Evolutionary conservation across 2,329 filamentous ascomycete genomes (phyloP).

Genomic region (Cytospora schulzeri): DNA sequence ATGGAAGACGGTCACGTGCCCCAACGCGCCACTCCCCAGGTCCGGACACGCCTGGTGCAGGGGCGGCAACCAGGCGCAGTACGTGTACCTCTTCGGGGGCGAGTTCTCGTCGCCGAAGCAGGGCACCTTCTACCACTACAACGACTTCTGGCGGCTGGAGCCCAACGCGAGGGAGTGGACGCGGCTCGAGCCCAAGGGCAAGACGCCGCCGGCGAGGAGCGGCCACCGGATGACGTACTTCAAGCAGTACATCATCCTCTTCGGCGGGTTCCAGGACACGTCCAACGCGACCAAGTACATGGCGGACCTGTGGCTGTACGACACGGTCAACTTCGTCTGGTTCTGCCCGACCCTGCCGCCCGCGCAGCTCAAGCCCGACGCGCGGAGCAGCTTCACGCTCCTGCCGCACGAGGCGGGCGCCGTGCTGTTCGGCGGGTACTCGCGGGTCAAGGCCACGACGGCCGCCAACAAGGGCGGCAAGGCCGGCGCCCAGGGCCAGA

Average conservation of each 20-base stretch:
- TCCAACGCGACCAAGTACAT: slow-evolving; percentile 94
- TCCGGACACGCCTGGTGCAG: slow-evolving; percentile 95
- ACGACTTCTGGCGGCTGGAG: slow-evolving; percentile 95
- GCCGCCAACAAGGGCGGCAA: slow-evolving; percentile 64
- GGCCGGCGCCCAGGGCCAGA: slow-evolving; percentile 61
- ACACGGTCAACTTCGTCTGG: slow-evolving; percentile 86
- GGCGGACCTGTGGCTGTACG: slow-evolving; percentile 92
- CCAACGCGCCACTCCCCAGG: slow-evolving; percentile 86
- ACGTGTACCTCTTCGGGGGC: slow-evolving; percentile 90
- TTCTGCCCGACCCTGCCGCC: slow-evolving; percentile 73
- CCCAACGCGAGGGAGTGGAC: slow-evolving; percentile 86
- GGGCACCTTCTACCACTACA: slow-evolving; percentile 98
- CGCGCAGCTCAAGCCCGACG: slow-evolving; percentile 83
- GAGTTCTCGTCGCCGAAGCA: slow-evolving; percentile 97
- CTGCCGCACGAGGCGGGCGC: slow-evolving; percentile 89
- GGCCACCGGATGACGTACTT: slow-evolving; percentile 96
- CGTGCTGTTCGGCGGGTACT: slow-evolving; percentile 91
- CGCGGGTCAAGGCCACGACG: slow-evolving; percentile 76
- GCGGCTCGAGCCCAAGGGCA: slow-evolving; percentile 78
- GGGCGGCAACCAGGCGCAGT: slow-evolving; percentile 76
- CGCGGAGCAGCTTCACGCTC: slow-evolving; percentile 88
- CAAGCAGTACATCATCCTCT: slow-evolving; percentile 95
- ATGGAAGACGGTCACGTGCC: slow-evolving; percentile 88
- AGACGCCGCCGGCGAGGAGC: slow-evolving; percentile 79
- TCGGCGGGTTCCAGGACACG: slow-evolving; percentile 96